A percentile compares a stretch with the other conserved stretches of the same genome.
Conservation (phyloP, 208 protist species). For the Acanthamoeba royreba region DNA sequence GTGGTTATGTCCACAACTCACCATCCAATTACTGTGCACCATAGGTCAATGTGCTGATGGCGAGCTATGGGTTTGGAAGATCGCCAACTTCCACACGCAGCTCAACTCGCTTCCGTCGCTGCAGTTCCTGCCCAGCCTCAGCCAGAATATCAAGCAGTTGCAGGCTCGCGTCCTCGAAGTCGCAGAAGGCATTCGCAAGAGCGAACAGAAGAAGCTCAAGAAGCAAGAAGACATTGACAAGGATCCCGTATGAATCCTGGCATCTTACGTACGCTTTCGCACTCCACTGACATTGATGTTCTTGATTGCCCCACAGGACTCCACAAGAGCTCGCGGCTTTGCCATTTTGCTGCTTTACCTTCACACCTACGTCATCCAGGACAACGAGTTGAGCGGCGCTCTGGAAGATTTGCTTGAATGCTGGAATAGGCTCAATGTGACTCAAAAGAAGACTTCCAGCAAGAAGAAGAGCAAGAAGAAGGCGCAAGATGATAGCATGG, state of each 20-base stretch:
- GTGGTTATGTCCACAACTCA: background rate
- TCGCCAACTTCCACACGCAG: background rate
- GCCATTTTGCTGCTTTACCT: constrained; percentile 4
- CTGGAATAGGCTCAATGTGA: background rate
- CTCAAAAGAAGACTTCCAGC: background rate
- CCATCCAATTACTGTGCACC: background rate
- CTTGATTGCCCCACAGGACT: background rate
- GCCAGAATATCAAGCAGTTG: background rate
- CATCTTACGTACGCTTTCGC: background rate
- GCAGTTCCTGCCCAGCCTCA: background rate
- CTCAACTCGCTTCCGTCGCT: background rate
- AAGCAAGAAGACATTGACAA: background rate
- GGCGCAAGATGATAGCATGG: background rate
- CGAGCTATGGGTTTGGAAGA: constrained; percentile 42
- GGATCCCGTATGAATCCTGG: background rate
- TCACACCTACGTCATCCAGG: background rate
- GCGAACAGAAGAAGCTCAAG: background rate
- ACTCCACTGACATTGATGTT: background rate
- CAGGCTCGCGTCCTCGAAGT: background rate
- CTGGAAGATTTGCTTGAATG: constrained; percentile 43
- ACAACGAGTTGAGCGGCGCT: background rate
- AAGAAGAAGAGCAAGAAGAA: background rate
- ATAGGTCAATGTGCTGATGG: constrained; percentile 20
- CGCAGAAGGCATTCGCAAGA: background rate
- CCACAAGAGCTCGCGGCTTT: background rate